Base-by-base conservation (phyloP, 1,284 basidiomycete genomes). In the Fomitopsis betulina region DNA sequence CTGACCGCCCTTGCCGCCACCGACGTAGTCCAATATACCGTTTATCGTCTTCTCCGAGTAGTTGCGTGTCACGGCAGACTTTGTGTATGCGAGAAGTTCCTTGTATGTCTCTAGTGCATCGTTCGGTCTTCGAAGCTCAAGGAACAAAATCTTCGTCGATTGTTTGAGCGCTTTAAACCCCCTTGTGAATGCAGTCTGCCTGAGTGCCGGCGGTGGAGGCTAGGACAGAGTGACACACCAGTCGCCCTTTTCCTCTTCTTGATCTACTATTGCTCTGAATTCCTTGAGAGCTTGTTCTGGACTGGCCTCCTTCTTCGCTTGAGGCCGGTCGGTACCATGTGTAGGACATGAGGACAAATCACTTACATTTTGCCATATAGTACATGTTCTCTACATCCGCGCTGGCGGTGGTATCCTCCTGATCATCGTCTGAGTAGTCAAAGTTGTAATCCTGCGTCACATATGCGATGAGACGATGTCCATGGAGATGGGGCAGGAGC, bases 91-190 rank as follows among this genome's bases (percentile, higher is more conserved):
- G 57, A 98, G 78, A 2, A 99, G 81, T 66, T 89, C 82, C 8
- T 79, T 88, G 71, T 99, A 98, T 5, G 94, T 91, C 68, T 85
- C 77, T 52, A 99, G 77, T 0, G 97, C 96, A 53, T 96, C 90
- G 25, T 84, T 81, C 40, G 94, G 94, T 64, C 89, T 79, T 60
- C 85, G 84, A 38, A 96, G 81, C 12, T 78, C 78, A 51, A 95
- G 82, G 72, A 93, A 99, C 59, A 96, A 85, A 57, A 98, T 80
- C 74, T 99, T 99, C 23, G 96, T 98, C 49, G 92, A 93, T 68
- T 99, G 97, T 69, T 99, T 99, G 57, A 99, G 81, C 6, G 96
- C 93, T 72, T 99, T 99, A 84, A 99, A 99, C 1, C 96, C 97
- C 94, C 95, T 96, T 66, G 61, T 19, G 47, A 33, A 43, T 37